Base-by-base conservation (phyloP, 1,139 yeast species). In the Hanseniaspora uvarum region DNA sequence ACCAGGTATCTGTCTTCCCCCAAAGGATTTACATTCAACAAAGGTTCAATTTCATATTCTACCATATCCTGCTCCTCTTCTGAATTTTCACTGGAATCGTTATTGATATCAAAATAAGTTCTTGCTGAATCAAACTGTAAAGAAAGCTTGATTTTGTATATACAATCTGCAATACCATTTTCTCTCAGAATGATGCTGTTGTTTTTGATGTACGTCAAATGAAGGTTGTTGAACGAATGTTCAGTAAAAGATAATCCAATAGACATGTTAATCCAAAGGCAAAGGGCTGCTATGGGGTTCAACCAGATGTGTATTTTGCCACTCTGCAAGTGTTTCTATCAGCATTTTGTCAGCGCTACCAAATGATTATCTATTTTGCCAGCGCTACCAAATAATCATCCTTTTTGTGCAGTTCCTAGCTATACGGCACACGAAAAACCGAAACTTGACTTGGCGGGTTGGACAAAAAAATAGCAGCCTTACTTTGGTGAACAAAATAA, bases 101-200 rank as follows among this genome's bases (percentile, higher is more conserved):
- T 53, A 43, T 24, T 48, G 57, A 26, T 45, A 57, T 49, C 40
- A 52, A 46, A 50, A 60, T 26, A 36, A 28, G 58, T 54, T 19
- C 56, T 56, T 2, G 61, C 37, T 18, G 46, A 34, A 14, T 33
- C 41, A 19, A 41, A 49, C 12, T 49, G 49, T 33, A 58, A 57
- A 8, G 72, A 68, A 0, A 69, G 62, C 36, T 63, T 67, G 2
- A 71, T 59, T 49, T 66, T 71, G 49, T 65, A 70, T 0, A 70
- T 63, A 1, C 66, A 62, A 56, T 72, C 73, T 7, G 64, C 62
- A 46, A 71, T 70, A 0, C 74, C 75, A 55, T 70, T 59, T 28
- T 57, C 53, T 19, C 63, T 58, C 3, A 71, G 33, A 21, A 62
- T 58, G 0, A 71, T 46, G 0, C 70, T 18, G 33, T 50, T 43